Base-by-base conservation (phyloP, 306 rosid species). In the Abrus pulchellus region DNA sequence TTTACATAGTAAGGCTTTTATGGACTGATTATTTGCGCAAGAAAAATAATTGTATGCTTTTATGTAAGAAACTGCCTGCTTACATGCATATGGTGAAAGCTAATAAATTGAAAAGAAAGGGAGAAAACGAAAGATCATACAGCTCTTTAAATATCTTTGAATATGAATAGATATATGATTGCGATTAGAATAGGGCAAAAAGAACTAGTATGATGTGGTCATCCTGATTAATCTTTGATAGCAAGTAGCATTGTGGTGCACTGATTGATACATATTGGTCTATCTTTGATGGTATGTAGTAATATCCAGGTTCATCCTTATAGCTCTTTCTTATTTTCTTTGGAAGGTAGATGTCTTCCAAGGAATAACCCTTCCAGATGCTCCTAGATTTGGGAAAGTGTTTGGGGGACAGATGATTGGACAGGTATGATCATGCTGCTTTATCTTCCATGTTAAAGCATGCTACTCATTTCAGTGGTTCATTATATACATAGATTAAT, bases 351-450 rank as follows among this genome's bases (percentile, higher is more conserved):
- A 95, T 85, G 59, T 82, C 85, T 93, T 93, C 84, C 80, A 38
- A 77, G 99, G 99, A 86, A 86, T 93, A 74, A 95, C 96, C 76
- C 90, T 83, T 69, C 93, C 91, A 9, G 92, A 83, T 73, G 95
- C 99, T 50, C 99, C 98, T 66, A 83, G 66, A 44, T 95, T 91
- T 82, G 98, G 96, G 32, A 92, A 91, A 82, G 99, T 95, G 71
- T 95, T 95, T 62, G 98, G 99, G 49, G 99, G 99, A 77, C 98
- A 95, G 83, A 62, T 95, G 47, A 80, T 95, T 86, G 98, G 98
- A 84, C 99, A 95, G 98, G 98, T 87, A 89, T 66, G 89, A 84
- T 78, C 66, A 74, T 76, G 44, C 79, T 68, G 34, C 83, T 81
- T 44, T 64, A 54, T 82, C 64, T 82, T 79, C 80, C 40, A 10